A percentile compares a stretch with the other conserved stretches of the same genome.
Evolutionary conservation across 2,329 filamentous ascomycete species (phyloP).

Genomic region (Sclerotinia nivalis): DNA sequence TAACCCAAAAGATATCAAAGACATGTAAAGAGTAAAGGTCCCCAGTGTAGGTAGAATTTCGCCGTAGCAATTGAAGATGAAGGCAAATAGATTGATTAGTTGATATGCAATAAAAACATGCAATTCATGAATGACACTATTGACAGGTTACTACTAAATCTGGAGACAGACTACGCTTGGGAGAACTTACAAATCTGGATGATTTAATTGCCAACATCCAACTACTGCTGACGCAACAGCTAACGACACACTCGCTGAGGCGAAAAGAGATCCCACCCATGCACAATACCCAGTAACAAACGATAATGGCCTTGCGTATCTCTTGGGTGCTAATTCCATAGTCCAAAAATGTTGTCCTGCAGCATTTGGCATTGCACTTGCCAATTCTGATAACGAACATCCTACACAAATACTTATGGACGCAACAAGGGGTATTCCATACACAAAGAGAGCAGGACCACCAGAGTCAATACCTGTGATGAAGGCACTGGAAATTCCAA

Average conservation of each 20-base stretch:
- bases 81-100: conserved; percentile 17
- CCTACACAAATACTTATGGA: conserved; percentile 13
- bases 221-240: conserved; percentile 20
- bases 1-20: conserved; percentile 15
- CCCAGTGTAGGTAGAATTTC: conserved; percentile 18
- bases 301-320: conserved; percentile 20
- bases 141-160: background rate
- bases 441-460: conserved; percentile 22
- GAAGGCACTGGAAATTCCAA: conserved; percentile 21
- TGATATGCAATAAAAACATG: conserved; percentile 24
- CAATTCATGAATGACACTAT: conserved; percentile 10
- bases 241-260: conserved; percentile 18
- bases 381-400: conserved; percentile 20
- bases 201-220: conserved; percentile 20
- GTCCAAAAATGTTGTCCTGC: conserved; percentile 24
- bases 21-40: conserved; percentile 20
- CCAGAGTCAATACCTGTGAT: conserved; percentile 22
- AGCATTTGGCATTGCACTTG: conserved; percentile 24
- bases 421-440: conserved; percentile 19
- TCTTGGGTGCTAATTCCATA: conserved; percentile 21
- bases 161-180: background rate
- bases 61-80: conserved; percentile 22
- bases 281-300: conserved; percentile 21
- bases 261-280: conserved; percentile 22
- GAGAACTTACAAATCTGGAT: conserved; percentile 18